These are phyloP conservation scores for Ogataea haglerorum DNA, from an alignment of 805 yeast species.

Conservation along the genomic window DNA sequence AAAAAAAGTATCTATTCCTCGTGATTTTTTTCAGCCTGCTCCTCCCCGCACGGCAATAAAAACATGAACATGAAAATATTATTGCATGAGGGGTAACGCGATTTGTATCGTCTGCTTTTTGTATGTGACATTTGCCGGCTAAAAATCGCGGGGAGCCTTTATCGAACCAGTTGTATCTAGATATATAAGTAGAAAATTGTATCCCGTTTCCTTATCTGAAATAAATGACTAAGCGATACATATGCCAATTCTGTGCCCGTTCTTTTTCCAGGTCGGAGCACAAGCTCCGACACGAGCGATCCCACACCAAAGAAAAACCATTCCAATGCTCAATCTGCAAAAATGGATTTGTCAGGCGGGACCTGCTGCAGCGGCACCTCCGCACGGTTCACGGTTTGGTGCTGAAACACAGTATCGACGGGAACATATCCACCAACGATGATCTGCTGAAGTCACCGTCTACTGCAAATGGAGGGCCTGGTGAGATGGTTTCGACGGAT, in stretches of 20 bases:
- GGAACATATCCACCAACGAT: conserved; percentile 25
- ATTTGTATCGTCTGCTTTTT: neutral
- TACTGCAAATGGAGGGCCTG: neutral
- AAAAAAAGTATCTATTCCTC: neutral
- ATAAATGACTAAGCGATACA: conserved; percentile 62
- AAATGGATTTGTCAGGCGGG: conserved; percentile 73
- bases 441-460: conserved; percentile 17
- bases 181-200: conserved; percentile 7
- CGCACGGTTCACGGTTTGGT: conserved; percentile 64
- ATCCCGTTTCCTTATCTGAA: conserved; percentile 23
- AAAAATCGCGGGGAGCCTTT: conserved; percentile 10
- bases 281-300: conserved; percentile 71
- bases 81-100: neutral
- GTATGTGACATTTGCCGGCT: conserved; percentile 7
- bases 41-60: conserved; percentile 6
- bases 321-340: conserved; percentile 69
- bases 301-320: conserved; percentile 79
- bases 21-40: neutral
- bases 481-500: neutral
- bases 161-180: neutral
- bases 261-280: conserved; percentile 80
- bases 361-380: conserved; percentile 70
- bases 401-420: conserved; percentile 26
- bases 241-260: conserved; percentile 76
- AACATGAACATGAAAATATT: neutral